phyloP scores from a whole-genome alignment of 2,329 filamentous ascomycete genomes.

The Eutypella sp. region DNA sequence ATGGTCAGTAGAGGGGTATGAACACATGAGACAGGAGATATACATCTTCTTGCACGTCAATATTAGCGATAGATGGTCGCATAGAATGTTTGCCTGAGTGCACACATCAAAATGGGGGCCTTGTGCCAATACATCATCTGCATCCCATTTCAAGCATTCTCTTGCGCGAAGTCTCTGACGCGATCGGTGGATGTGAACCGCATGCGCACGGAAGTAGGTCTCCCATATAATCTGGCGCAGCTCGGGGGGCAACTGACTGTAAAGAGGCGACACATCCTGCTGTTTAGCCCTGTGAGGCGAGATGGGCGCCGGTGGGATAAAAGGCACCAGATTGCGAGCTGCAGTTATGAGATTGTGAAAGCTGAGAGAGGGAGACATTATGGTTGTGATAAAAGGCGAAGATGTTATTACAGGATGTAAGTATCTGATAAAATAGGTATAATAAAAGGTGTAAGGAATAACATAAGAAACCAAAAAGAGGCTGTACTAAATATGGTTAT shows the following conservation, averaged over 20 bases:
- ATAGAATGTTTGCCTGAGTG: conserved; percentile 1
- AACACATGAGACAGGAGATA: conserved; percentile 3
- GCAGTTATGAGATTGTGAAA: conserved; percentile 6
- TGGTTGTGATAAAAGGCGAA: not conserved
- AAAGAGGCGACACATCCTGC: conserved; percentile 10
- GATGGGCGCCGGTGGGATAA: conserved; percentile 11
- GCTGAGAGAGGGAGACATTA: conserved; percentile 4
- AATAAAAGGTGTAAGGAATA: no score
- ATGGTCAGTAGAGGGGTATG: conserved; percentile 5
- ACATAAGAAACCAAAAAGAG: no score
- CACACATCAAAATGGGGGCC: conserved; percentile 2
- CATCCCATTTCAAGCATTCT: conserved; percentile 8
- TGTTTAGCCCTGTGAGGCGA: conserved; percentile 9
- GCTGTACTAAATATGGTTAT: no score
- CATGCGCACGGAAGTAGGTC: conserved; percentile 9
- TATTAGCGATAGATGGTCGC: conserved; percentile 8
- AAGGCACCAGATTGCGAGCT: conserved; percentile 10
- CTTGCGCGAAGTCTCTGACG: conserved; percentile 4
- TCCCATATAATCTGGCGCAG: conserved; percentile 12
- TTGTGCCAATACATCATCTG: not conserved
- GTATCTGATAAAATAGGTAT: not conserved
- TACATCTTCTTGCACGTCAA: conserved; percentile 13
- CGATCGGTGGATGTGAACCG: conserved; percentile 6
- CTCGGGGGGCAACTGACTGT: conserved; percentile 8
- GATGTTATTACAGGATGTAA: not conserved